Conservation (phyloP, 2,329 filamentous ascomycete species). For the Venturia asperata region DNA sequence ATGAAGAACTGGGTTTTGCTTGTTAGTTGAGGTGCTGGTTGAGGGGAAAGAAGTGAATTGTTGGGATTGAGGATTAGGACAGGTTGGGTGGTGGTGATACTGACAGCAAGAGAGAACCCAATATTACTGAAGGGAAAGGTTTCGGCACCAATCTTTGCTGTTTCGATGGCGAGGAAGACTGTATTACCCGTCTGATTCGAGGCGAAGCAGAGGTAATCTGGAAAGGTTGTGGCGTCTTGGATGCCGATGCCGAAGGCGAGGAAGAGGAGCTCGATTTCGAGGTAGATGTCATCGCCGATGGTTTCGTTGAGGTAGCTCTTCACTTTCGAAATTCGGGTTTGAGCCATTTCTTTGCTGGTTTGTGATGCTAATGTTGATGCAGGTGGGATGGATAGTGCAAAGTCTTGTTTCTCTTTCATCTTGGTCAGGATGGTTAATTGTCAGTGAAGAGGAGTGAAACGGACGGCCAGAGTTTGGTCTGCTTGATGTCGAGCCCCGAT, state of each 20-base stretch:
- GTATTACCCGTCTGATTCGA: constrained; percentile 62
- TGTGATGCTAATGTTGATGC: neutral
- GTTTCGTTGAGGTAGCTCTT: neutral
- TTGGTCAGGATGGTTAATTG: neutral
- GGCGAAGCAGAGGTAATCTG: constrained; percentile 55
- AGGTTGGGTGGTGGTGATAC: neutral
- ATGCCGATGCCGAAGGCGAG: constrained; percentile 36
- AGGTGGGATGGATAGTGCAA: neutral
- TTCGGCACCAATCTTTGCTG: constrained; percentile 42
- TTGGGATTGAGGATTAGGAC: neutral
- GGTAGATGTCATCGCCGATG: constrained; percentile 10
- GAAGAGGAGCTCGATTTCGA: constrained; percentile 33
- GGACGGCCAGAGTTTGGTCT: neutral
- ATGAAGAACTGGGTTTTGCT: constrained; percentile 40
- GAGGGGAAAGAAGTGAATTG: neutral
- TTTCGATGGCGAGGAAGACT: constrained; percentile 50
- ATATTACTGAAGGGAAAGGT: constrained; percentile 50
- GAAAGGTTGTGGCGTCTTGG: constrained; percentile 53
- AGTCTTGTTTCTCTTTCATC: neutral
- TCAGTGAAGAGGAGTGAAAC: neutral
- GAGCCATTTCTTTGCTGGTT: neutral
- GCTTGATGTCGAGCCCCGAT: neutral
- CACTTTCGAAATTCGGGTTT: neutral
- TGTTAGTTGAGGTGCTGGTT: neutral
- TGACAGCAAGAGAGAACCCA: constrained; percentile 43